Percentiles rank a stretch among this genome's conserved stretches.
These are phyloP conservation scores for Strigomonas culicis DNA, from an alignment of 208 protist genomes.

Conservation along the genomic window DNA sequence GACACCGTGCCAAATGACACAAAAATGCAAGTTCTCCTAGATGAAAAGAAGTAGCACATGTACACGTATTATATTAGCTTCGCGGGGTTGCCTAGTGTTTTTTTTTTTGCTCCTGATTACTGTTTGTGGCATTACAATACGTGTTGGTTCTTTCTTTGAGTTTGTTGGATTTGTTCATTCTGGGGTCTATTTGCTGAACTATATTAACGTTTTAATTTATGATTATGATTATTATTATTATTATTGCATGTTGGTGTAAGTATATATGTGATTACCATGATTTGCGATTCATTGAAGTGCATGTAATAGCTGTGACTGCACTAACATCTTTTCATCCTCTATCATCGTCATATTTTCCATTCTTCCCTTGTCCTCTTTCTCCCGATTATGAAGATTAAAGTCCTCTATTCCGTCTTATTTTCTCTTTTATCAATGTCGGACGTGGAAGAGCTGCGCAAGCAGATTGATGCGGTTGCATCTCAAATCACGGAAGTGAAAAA, in stretches of 20 bases:
- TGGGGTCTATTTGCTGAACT: too few relatives aligned
- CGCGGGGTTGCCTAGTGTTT: not conserved
- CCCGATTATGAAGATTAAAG: not conserved
- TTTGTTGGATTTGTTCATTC: too few relatives aligned
- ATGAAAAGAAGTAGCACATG: constrained; percentile 51
- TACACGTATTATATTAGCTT: not conserved
- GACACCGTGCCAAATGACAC: constrained; percentile 77
- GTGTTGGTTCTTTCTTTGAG: too few relatives aligned
- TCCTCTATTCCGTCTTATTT: too few relatives aligned
- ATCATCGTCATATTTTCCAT: too few relatives aligned
- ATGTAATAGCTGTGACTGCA: not conserved
- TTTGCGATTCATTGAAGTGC: too few relatives aligned
- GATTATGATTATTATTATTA: not conserved
- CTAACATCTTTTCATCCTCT: not conserved
- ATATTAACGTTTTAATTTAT: not conserved
- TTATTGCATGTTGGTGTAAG: too few relatives aligned
- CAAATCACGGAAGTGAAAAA: constrained; percentile 76
- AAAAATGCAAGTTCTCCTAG: constrained; percentile 81
- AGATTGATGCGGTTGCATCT: constrained; percentile 71
- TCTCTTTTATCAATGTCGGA: constrained; percentile 31
- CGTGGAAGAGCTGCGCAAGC: constrained; percentile 43
- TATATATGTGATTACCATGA: too few relatives aligned
- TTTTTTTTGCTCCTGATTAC: not conserved
- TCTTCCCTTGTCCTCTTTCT: constrained; percentile 7
- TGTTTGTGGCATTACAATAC: too few relatives aligned